Conservation (phyloP, 1,284 basidiomycete genomes). For the Malassezia cuniculi region DNA sequence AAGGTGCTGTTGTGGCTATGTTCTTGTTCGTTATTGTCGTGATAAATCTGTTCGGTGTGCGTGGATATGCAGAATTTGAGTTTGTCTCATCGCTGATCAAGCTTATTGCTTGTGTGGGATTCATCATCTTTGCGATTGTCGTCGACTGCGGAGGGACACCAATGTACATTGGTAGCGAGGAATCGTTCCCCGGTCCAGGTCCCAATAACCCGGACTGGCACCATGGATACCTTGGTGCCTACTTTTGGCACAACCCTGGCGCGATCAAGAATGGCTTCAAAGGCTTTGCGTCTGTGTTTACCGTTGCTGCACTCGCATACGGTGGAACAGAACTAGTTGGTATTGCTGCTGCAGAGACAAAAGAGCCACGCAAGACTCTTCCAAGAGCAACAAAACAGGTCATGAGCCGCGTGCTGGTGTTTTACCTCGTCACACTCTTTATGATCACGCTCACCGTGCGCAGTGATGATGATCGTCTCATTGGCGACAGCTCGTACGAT, state of each 20-base stretch:
- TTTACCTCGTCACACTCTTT: constrained; percentile 50
- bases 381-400: constrained; percentile 31
- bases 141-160: constrained; percentile 38
- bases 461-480: constrained; percentile 2
- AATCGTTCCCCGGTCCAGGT: constrained; percentile 4
- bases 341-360: constrained; percentile 59
- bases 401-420: constrained; percentile 46
- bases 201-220: constrained; percentile 3
- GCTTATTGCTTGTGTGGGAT: constrained; percentile 35
- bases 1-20: constrained; percentile 57
- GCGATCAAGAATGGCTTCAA: constrained; percentile 10
- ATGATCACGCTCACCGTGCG: constrained; percentile 39
- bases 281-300: constrained; percentile 43
- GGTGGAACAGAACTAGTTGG: constrained; percentile 73
- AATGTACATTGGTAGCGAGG: too few relatives aligned
- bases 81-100: constrained; percentile 48
- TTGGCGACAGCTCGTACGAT: constrained; percentile 45
- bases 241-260: constrained; percentile 4
- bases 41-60: constrained; percentile 61
- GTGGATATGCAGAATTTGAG: constrained; percentile 38
- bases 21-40: constrained; percentile 58
- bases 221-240: constrained; percentile 2
- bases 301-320: constrained; percentile 65
- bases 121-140: constrained; percentile 36
- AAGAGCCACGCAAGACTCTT: constrained; percentile 45